Conservation (phyloP, 441 rosid genomes). For the Melastoma candidum region DNA sequence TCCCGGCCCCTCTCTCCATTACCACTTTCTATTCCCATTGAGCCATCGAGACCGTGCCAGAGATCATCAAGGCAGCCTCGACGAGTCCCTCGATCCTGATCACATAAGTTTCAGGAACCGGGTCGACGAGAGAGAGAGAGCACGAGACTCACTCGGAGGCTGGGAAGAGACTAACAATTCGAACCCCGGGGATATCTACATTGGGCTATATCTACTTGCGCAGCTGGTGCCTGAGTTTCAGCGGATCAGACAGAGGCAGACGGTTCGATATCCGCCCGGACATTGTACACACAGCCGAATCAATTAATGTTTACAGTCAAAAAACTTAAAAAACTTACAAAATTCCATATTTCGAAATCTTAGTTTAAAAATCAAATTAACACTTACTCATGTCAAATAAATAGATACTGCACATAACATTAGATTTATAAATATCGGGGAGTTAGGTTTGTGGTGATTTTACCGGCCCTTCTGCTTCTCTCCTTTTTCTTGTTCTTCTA, state of each 20-base stretch:
- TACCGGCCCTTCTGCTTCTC: no score
- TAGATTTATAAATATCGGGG: no score
- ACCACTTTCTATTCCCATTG: conserved; percentile 42
- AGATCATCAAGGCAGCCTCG: conserved; percentile 11
- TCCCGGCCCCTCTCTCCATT: conserved; percentile 23
- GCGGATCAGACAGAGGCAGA: conserved; percentile 39
- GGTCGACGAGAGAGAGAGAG: background rate
- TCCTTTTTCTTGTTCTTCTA: no score
- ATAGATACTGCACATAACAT: no score
- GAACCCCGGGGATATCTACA: conserved; percentile 25
- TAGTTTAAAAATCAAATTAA: no score
- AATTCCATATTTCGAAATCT: no score
- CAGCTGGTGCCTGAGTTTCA: conserved; percentile 66
- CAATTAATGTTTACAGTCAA: no score
- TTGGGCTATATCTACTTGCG: conserved; percentile 50
- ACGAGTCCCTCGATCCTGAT: conserved; percentile 22
- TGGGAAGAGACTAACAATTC: conserved; percentile 67
- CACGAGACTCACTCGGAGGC: conserved; percentile 20
- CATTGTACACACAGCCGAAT: conserved; percentile 35
- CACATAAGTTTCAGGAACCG: conserved; percentile 15
- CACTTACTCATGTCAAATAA: no score
- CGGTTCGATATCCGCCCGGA: conserved; percentile 65
- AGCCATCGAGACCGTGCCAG: conserved; percentile 24
- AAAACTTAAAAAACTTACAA: no score
- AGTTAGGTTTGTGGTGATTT: no score